phyloP scores from a whole-genome alignment of 2,329 filamentous ascomycete genomes.

The Grosmannia penicillata region DNA sequence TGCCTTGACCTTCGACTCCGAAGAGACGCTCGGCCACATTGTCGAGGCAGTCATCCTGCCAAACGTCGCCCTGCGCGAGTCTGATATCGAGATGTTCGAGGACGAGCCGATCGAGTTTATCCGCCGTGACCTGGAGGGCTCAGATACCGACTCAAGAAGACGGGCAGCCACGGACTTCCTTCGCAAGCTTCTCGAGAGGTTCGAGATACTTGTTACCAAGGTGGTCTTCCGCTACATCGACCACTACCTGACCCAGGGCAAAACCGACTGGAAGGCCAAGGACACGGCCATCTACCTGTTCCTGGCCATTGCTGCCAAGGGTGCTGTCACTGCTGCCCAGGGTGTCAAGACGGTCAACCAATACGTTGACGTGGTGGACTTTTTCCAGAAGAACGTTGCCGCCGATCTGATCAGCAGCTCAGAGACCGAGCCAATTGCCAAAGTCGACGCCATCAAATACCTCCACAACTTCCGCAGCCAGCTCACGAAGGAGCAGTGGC shows the following conservation, averaged over 20 bases:
- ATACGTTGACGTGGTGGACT: conserved; percentile 80
- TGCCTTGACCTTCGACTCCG: conserved; percentile 71
- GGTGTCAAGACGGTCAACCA: conserved; percentile 84
- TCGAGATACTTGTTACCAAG: conserved; percentile 68
- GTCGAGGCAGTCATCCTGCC: conserved; percentile 93
- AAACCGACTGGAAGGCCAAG: conserved; percentile 88
- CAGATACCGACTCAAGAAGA: conserved; percentile 84
- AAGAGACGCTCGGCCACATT: conserved; percentile 66
- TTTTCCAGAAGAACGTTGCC: conserved; percentile 87
- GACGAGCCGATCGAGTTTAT: conserved; percentile 99
- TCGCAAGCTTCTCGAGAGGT: conserved; percentile 74
- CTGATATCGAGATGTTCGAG: conserved; percentile 90
- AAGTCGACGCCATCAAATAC: conserved; percentile 97
- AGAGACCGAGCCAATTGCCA: conserved; percentile 67
- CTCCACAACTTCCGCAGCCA: conserved; percentile 95
- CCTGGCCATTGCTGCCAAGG: conserved; percentile 85
- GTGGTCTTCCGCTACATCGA: conserved; percentile 81
- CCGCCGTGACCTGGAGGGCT: conserved; percentile 83
- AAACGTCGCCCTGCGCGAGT: conserved; percentile 81
- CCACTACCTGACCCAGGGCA: conserved; percentile 69
- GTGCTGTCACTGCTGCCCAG: conserved; percentile 69
- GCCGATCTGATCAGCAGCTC: conserved; percentile 64
- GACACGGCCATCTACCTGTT: conserved; percentile 97
- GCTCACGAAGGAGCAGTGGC: conserved; percentile 83
- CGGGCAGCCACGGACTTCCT: conserved; percentile 92